Base-by-base conservation (phyloP, 1,284 basidiomycete genomes). In the Trichosporon sp. region DNA sequence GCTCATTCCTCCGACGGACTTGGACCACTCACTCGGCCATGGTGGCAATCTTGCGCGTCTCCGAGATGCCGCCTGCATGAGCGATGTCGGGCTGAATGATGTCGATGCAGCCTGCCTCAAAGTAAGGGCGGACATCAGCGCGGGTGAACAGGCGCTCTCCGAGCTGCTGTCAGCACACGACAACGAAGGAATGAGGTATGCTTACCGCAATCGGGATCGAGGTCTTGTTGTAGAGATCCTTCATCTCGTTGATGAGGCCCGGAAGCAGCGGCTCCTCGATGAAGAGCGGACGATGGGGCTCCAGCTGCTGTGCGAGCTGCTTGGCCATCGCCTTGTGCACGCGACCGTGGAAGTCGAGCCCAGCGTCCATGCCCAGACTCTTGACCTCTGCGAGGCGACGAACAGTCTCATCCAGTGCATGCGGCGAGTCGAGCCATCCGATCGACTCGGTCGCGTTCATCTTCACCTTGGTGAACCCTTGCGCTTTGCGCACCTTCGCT, bases 301-400 rank as follows among this genome's bases (percentile, higher is more conserved):
- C 88, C 4, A 91, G 83, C 3, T 85, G 78, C 64, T 83, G 84
- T 4, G 86, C 88, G 11, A 91, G 84, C 74, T 89, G 89, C 73
- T 87, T 89, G n/a, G 88, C 88, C 84, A 90, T 88, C 7, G 86
- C 84, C 70, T 88, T 88, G 76, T 90, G 88, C 25, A 90, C 81
- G 36, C 77, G 78, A 31, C 82, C 81, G 70, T 83, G 82, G 76
- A 83, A 83, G 68, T 83, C 82, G 23, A 81, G 74, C 31, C 81
- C 82, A 8, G 88, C 88, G 70, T 90, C 88, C 58, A 90, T 75
- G 14, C 87, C 88, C 8, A 88, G 76, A 1, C 84, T 82, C 69
- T 85, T 85, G 60, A 90, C 85, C 49, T 85, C 83, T 61, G 84
- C 83, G n/a, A 90, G 84, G 13, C 88, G 85, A 29, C 83, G 77